A percentile compares a stretch with the other conserved stretches of the same genome.
Evolutionary conservation across 805 yeast genomes (phyloP).

Genomic region (Saturnispora diversa): DNA sequence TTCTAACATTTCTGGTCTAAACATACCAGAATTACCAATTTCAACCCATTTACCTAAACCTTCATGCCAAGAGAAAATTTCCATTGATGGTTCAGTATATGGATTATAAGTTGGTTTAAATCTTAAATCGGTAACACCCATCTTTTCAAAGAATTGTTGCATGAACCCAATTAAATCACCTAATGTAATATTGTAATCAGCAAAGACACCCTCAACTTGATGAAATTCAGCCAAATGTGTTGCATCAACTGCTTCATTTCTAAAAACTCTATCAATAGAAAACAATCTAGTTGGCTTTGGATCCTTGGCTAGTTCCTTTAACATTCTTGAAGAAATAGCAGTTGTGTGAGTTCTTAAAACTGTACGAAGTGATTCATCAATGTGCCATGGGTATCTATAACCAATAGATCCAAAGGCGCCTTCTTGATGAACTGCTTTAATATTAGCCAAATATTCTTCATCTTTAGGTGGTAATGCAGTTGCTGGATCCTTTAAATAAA

Average conservation of each 20-base stretch:
- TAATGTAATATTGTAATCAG: constrained; percentile 88
- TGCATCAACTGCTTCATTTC: constrained; percentile 99
- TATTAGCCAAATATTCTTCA: constrained; percentile 64
- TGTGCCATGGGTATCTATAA: constrained; percentile 96
- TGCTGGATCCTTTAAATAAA: constrained; percentile 89
- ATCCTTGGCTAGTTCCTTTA: constrained; percentile 77
- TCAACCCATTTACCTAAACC: constrained; percentile 97
- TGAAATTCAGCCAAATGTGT: constrained; percentile 99
- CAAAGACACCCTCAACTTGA: constrained; percentile 98
- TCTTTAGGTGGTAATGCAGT: constrained; percentile 80
- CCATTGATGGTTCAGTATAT: constrained; percentile 97
- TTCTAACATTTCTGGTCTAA: constrained; percentile 98
- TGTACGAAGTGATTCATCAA: constrained; percentile 79
- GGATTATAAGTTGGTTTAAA: constrained; percentile 99
- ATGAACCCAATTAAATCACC: constrained; percentile 97
- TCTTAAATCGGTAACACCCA: constrained; percentile 94
- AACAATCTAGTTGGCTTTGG: constrained; percentile 88
- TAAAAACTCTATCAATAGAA: constrained; percentile 96
- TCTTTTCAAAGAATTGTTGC: constrained; percentile 92
- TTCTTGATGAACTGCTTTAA: constrained; percentile 75
- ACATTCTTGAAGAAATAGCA: constrained; percentile 82
- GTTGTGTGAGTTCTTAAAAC: constrained; percentile 98
- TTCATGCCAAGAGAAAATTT: constrained; percentile 92
- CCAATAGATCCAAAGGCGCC: constrained; percentile 95
- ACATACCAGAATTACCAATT: constrained; percentile 99